phyloP scores from a whole-genome alignment of 805 yeast genomes.

The Kuraishia molischiana region DNA sequence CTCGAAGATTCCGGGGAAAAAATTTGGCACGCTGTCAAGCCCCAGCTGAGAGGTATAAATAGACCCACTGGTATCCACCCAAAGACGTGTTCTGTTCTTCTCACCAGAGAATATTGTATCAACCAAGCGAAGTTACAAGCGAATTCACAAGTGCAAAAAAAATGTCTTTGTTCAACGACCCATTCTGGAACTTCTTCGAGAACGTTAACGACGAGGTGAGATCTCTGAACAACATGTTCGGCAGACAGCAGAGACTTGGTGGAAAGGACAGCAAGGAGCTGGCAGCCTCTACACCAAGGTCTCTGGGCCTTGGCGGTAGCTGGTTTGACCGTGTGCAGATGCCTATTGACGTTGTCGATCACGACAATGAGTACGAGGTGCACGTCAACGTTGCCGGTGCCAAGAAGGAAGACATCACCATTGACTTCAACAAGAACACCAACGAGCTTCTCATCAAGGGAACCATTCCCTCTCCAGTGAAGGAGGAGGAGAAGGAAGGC shows the following conservation, averaged over 20 bases:
- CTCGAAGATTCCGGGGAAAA: too few species aligned
- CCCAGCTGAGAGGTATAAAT: too few species aligned
- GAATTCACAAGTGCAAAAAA: neutral
- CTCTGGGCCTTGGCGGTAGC: neutral
- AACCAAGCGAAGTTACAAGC: neutral
- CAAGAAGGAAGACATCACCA: conserved; percentile 27
- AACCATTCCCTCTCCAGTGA: conserved; percentile 21
- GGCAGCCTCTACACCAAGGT: neutral
- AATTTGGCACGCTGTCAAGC: too few species aligned
- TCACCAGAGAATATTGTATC: too few species aligned
- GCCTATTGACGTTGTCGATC: conserved; percentile 36
- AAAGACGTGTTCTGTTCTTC: too few species aligned
- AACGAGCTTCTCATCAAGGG: conserved; percentile 35
- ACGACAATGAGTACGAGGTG: conserved; percentile 28
- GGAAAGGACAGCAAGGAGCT: neutral
- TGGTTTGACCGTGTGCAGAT: conserved; percentile 19
- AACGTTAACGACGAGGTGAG: conserved; percentile 26
- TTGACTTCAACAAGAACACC: conserved; percentile 36
- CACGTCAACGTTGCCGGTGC: conserved; percentile 40
- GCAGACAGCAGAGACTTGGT: conserved; percentile 9
- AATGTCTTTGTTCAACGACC: conserved; percentile 15
- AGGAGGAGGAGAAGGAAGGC: conserved; percentile 3
- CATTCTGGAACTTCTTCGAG: conserved; percentile 28
- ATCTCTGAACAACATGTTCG: conserved; percentile 20
- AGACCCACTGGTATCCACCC: too few species aligned